Percentiles rank a stretch among this genome's conserved stretches.
phyloP scores from a whole-genome alignment of 1,284 basidiomycete species.

The Marasmius fiardii region DNA sequence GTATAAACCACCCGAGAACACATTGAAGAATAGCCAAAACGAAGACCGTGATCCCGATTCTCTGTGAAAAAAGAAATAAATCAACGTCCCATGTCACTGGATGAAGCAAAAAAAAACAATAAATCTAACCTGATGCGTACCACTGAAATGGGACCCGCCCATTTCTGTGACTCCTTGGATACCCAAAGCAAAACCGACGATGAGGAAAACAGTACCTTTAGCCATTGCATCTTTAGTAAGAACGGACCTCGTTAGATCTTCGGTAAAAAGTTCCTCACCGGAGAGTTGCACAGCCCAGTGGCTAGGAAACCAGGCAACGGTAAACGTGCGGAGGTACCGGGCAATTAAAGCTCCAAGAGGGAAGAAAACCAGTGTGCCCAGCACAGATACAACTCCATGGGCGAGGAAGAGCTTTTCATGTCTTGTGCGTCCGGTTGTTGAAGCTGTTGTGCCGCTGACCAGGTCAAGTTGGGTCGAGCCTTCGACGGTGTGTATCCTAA shows the following conservation, averaged over 20 bases:
- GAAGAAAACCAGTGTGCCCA: constrained; percentile 57
- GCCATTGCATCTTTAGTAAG: constrained; percentile 15
- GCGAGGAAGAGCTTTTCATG: constrained; percentile 46
- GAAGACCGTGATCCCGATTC: constrained; percentile 57
- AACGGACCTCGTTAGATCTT: not conserved
- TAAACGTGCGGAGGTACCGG: constrained; percentile 53
- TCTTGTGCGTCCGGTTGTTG: constrained; percentile 24
- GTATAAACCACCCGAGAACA: constrained; percentile 54
- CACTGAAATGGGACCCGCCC: constrained; percentile 37
- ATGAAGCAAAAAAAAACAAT: not conserved
- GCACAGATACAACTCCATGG: constrained; percentile 48
- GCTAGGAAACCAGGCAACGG: constrained; percentile 51
- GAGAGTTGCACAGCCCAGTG: constrained; percentile 48
- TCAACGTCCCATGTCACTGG: too few relatives aligned
- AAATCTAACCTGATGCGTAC: constrained; percentile 46
- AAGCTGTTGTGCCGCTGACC: constrained; percentile 21
- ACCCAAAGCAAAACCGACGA: constrained; percentile 49
- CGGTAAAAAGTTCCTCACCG: constrained; percentile 28
- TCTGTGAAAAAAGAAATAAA: constrained; percentile 26
- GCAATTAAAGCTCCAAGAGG: constrained; percentile 59
- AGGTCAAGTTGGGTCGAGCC: constrained; percentile 39
- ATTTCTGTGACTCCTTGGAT: constrained; percentile 40
- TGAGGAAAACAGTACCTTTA: constrained; percentile 49
- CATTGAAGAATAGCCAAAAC: constrained; percentile 59
- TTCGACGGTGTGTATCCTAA: constrained; percentile 39